A percentile compares a stretch with the other conserved stretches of the same genome.
Conservation (phyloP, 225 moss, liverwort and hornwort species). For the Pseudisothecium myosuroides region DNA sequence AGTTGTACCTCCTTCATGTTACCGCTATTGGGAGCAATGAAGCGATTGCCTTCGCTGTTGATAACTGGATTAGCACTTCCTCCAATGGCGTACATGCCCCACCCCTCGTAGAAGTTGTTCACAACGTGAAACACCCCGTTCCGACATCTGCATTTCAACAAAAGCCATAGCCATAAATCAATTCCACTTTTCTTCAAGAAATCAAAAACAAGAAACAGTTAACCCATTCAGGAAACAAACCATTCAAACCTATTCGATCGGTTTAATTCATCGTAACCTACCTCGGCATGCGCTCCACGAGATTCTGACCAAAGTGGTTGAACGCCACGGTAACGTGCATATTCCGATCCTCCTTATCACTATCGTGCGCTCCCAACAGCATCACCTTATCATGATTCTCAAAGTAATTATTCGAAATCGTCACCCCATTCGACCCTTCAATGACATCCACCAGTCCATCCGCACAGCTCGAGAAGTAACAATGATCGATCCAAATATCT, state of each 20-base stretch:
- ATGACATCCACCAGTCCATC: slow-evolving; percentile 51
- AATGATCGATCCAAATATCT: slow-evolving; percentile 50
- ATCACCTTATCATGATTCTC: slow-evolving; percentile 57
- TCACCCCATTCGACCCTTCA: slow-evolving; percentile 26
- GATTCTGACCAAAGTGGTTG: slow-evolving; percentile 48
- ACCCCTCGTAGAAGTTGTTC: slow-evolving; percentile 69
- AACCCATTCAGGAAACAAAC: neutral
- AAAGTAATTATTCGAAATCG: slow-evolving; percentile 49
- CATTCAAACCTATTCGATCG: neutral
- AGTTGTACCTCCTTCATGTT: slow-evolving; percentile 25
- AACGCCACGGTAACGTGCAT: slow-evolving; percentile 53
- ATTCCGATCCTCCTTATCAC: slow-evolving; percentile 10
- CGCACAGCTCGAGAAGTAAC: slow-evolving; percentile 23
- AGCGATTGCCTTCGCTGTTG: slow-evolving; percentile 84
- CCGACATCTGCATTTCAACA: slow-evolving; percentile 42
- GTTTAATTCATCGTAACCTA: neutral
- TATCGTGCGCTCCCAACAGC: slow-evolving; percentile 39
- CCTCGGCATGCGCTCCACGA: slow-evolving; percentile 54
- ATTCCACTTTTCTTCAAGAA: neutral
- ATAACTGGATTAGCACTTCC: slow-evolving; percentile 69
- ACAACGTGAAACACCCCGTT: slow-evolving; percentile 75
- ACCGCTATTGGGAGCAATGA: slow-evolving; percentile 18
- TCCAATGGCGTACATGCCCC: slow-evolving; percentile 83
- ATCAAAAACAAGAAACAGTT: too few relatives aligned
- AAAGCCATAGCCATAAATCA: neutral